Percentiles rank a stretch among this genome's conserved stretches.
Conservation (phyloP, 768 basidiomycete genomes). For the Dioszegia hungarica region DNA sequence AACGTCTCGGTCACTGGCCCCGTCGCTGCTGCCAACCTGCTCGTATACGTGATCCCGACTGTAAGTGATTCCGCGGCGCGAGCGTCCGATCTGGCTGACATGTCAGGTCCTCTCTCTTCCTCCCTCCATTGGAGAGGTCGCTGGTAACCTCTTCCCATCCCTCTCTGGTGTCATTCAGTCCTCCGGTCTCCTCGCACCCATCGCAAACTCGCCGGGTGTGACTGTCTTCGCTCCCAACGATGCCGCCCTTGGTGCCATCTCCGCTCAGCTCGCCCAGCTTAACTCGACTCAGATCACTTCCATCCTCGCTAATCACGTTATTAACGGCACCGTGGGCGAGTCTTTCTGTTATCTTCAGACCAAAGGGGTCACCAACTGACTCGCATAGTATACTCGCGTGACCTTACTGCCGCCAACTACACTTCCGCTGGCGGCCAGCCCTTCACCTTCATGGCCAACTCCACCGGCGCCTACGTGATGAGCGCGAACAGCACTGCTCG, state of each 20-base stretch:
- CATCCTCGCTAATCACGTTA: constrained; percentile 63
- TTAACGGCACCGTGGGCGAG: constrained; percentile 55
- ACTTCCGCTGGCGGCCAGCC: constrained; percentile 60
- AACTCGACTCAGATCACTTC: constrained; percentile 55
- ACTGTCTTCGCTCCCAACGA: constrained; percentile 67
- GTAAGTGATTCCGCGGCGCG: no score
- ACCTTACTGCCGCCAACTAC: constrained; percentile 51
- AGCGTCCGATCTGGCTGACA: no score
- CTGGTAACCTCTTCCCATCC: constrained; percentile 52
- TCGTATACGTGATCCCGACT: constrained; percentile 46
- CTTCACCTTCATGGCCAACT: constrained; percentile 57
- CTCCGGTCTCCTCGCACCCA: constrained; percentile 50
- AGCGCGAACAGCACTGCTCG: constrained; percentile 54
- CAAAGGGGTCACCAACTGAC: no score
- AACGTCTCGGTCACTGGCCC: constrained; percentile 43
- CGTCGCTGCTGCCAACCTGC: constrained; percentile 38
- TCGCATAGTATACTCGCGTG: constrained; percentile 61
- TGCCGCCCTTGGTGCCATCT: constrained; percentile 53
- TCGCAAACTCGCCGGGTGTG: constrained; percentile 55
- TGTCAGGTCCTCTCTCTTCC: constrained; percentile 58
- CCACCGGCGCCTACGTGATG: constrained; percentile 59
- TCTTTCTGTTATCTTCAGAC: no score
- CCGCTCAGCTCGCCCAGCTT: constrained; percentile 46
- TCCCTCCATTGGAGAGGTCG: constrained; percentile 52
- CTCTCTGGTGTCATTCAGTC: constrained; percentile 47